Evolutionary conservation across 2,329 filamentous ascomycete species (phyloP).

Genomic region (Thyridium curvatum): DNA sequence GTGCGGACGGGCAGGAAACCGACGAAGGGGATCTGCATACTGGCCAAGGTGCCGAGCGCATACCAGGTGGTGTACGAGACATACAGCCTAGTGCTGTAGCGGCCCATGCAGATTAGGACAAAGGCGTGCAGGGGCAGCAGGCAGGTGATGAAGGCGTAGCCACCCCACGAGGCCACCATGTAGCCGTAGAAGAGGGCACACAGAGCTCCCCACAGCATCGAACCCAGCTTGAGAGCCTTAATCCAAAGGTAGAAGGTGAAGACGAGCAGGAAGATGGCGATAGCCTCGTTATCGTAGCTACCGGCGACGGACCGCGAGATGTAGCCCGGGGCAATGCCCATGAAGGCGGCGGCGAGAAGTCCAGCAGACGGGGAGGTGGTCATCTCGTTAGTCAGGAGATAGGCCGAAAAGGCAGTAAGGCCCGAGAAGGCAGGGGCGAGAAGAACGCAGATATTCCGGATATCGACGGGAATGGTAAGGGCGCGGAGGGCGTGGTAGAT

Average conservation of each 20-base stretch:
- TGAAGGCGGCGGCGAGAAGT: constrained; percentile 88
- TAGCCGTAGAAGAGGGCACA: constrained; percentile 97
- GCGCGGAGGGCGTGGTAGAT: constrained; percentile 93
- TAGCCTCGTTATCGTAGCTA: constrained; percentile 97
- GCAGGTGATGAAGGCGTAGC: constrained; percentile 99
- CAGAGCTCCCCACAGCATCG: constrained; percentile 91
- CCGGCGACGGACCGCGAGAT: constrained; percentile 97
- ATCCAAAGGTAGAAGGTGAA: constrained; percentile 99
- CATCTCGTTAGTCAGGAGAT: constrained; percentile 96
- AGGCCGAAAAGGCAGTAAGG: constrained; percentile 85
- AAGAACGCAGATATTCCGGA: constrained; percentile 96
- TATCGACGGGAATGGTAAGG: constrained; percentile 89
- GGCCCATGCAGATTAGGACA: constrained; percentile 91
- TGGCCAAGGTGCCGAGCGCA: constrained; percentile 87
- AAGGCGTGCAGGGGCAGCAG: constrained; percentile 91
- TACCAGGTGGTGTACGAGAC: constrained; percentile 99
- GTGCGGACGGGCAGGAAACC: constrained; percentile 94
- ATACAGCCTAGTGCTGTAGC: constrained; percentile 90
- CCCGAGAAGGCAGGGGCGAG: constrained; percentile 93
- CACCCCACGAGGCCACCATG: constrained; percentile 99
- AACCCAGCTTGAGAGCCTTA: constrained; percentile 94
- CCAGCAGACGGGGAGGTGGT: constrained; percentile 90
- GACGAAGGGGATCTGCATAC: constrained; percentile 99
- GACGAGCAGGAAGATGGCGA: constrained; percentile 96
- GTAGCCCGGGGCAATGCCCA: constrained; percentile 96